phyloP scores from a whole-genome alignment of 2,329 filamentous ascomycete genomes.

The Aspergillus novoparasiticus region DNA sequence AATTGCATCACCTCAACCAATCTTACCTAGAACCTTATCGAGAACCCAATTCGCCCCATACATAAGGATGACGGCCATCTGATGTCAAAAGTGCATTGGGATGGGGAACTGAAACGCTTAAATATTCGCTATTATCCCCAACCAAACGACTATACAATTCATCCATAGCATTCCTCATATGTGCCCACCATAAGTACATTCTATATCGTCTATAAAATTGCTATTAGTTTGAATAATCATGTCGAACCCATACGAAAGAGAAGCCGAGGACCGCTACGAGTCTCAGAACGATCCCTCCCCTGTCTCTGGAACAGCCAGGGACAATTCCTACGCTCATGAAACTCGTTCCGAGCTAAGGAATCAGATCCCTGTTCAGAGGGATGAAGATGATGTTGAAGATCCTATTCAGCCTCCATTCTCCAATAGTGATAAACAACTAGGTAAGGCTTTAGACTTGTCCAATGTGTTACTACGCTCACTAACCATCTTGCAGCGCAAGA shows the following conservation, averaged over 20 bases:
- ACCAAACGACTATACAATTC: too few relatives aligned
- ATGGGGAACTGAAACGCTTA: not conserved
- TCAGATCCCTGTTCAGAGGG: conserved; percentile 26
- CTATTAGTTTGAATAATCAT: conserved; percentile 11
- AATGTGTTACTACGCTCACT: not conserved
- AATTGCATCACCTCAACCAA: not conserved
- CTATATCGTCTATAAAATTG: too few relatives aligned
- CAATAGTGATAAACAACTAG: conserved; percentile 30
- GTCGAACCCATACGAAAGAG: conserved; percentile 26
- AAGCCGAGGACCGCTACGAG: conserved; percentile 34
- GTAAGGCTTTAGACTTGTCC: conserved; percentile 21
- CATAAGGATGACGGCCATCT: not conserved
- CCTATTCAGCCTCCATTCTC: conserved; percentile 33
- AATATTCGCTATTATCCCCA: not conserved
- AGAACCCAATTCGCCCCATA: not conserved
- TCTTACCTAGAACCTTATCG: not conserved
- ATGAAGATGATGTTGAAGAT: conserved; percentile 29
- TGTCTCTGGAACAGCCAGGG: conserved; percentile 21
- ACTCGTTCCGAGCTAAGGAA: conserved; percentile 16
- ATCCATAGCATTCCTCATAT: not conserved
- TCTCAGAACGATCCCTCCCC: conserved; percentile 30
- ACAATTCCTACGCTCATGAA: conserved; percentile 29
- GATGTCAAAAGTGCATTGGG: not conserved
- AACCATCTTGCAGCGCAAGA: conserved; percentile 18
- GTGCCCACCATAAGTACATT: too few relatives aligned